Evolutionary conservation across 2,329 filamentous ascomycete species (phyloP).

Genomic region (Cryphonectria japonica): DNA sequence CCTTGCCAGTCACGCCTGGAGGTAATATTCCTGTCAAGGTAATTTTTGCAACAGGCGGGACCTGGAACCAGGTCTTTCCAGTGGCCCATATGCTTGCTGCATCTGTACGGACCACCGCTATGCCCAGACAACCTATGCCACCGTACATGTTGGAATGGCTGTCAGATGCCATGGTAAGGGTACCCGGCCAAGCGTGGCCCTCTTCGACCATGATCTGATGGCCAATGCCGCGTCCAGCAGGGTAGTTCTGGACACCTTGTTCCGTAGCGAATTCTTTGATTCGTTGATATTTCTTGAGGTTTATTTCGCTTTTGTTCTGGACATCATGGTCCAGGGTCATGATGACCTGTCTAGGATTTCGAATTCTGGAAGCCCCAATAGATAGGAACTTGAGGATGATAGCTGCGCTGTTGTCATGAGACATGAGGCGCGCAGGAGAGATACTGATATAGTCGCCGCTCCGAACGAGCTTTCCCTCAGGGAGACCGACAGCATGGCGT

Average conservation of each 20-base stretch:
- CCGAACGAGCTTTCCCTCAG: slow-evolving; percentile 51
- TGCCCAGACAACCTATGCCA: slow-evolving; percentile 76
- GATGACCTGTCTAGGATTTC: slow-evolving; percentile 74
- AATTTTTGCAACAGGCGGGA: slow-evolving; percentile 81
- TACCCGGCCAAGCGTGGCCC: slow-evolving; percentile 82
- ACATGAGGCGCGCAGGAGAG: slow-evolving; percentile 75
- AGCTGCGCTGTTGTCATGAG: slow-evolving; percentile 64
- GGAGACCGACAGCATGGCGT: neutral
- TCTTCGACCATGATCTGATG: slow-evolving; percentile 89
- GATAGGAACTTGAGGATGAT: slow-evolving; percentile 75
- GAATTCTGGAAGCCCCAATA: slow-evolving; percentile 75
- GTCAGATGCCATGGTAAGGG: slow-evolving; percentile 78
- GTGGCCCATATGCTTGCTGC: slow-evolving; percentile 87
- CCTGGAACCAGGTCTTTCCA: slow-evolving; percentile 82
- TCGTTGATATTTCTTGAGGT: slow-evolving; percentile 79
- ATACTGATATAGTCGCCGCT: slow-evolving; percentile 85
- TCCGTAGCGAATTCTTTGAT: slow-evolving; percentile 82
- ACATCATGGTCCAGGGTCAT: slow-evolving; percentile 89
- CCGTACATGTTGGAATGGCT: slow-evolving; percentile 84
- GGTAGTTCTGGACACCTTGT: slow-evolving; percentile 79
- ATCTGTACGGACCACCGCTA: slow-evolving; percentile 83
- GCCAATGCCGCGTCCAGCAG: slow-evolving; percentile 79
- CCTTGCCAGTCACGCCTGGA: slow-evolving; percentile 84
- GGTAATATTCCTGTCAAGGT: slow-evolving; percentile 77
- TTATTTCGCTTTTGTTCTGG: slow-evolving; percentile 77